Evolutionary conservation across 2,329 filamentous ascomycete genomes (phyloP), one percentile per base, ranked within the genome.

Genomic region (Alternaria sp.): DNA sequence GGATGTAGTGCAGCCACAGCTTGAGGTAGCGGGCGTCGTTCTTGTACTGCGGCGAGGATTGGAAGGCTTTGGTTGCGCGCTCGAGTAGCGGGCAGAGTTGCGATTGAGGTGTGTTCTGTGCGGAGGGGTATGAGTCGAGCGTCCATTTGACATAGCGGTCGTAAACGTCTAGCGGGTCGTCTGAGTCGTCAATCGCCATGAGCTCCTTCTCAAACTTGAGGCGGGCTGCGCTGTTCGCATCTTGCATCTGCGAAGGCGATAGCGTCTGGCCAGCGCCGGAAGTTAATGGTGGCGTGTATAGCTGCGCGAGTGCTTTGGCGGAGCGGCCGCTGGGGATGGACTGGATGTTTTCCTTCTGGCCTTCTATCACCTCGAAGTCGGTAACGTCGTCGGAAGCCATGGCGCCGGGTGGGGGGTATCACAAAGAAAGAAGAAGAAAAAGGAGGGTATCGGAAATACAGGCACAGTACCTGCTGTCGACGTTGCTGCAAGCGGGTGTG

Each of bases 91-190:
- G 90, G 63, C 96, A 89, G 13, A 99, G 88, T 73, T 96, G 93
- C n/a, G 95, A 97, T 74, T 96, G 89, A 1, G 93, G 87, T 28
- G 94, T 97, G 57, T 94, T 93, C 82, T 97, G 94, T 23, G 95
- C 92, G 0, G 94, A 95, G 2, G 96, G 95, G 79, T 98, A 99
- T 57, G 95, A 91, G 79, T 97, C 93, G 26, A 98, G 84, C 1
- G 94, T 97, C 96, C 96, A 99, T 81, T 93, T 93, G 61, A 98
- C 93, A 78, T 99, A 99, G 78, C 96, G 90, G 79, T 98, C 95
- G 83, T 93, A 99, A 65, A 97, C 88, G 74, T 98, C 96, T 51
- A 99, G 88, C 1, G 96, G 96, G 75, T 99, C 96, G 77, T 99
- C 96, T 0, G 92, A 93, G 78, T 99, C 96, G 67, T 88, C 87